Evolutionary conservation across 805 yeast genomes (phyloP).

Genomic region (Kockiozyma suomiensis): DNA sequence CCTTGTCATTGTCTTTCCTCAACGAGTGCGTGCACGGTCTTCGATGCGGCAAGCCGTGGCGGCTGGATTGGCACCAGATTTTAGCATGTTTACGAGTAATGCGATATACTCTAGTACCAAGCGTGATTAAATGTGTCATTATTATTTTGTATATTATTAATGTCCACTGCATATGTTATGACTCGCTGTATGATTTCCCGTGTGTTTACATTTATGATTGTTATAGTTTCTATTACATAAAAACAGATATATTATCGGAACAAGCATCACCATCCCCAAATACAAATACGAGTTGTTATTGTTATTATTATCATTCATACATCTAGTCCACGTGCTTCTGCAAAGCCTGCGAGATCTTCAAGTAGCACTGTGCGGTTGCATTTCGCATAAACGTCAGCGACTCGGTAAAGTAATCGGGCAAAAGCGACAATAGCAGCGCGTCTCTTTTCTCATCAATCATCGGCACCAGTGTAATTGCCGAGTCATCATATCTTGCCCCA

Average conservation of each 20-base stretch:
- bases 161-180: neutral
- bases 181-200: neutral
- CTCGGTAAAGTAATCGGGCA: constrained; percentile 39
- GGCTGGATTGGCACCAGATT: constrained; percentile 28
- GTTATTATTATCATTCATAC: neutral
- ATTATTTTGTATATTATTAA: neutral
- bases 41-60: constrained; percentile 23
- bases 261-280: neutral
- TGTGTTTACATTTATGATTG: neutral
- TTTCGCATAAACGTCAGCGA: constrained; percentile 36
- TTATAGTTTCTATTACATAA: no score
- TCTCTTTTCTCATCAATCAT: constrained; percentile 35
- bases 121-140: constrained; percentile 13
- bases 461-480: constrained; percentile 36
- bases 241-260: neutral
- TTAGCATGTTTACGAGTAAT: constrained; percentile 21
- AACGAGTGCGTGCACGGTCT: constrained; percentile 25
- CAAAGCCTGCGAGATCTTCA: constrained; percentile 38
- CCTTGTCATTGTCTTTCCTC: constrained; percentile 35
- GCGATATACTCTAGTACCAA: constrained; percentile 10
- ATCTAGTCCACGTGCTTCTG: constrained; percentile 22
- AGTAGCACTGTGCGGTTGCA: constrained; percentile 37
- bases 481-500: constrained; percentile 27
- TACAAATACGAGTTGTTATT: neutral
- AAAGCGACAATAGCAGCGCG: constrained; percentile 24